A percentile compares a stretch with the other conserved stretches of the same genome.
These are phyloP conservation scores for Abelmoschus esculentus DNA, from an alignment of 345 rosid species.

Conservation along the genomic window DNA sequence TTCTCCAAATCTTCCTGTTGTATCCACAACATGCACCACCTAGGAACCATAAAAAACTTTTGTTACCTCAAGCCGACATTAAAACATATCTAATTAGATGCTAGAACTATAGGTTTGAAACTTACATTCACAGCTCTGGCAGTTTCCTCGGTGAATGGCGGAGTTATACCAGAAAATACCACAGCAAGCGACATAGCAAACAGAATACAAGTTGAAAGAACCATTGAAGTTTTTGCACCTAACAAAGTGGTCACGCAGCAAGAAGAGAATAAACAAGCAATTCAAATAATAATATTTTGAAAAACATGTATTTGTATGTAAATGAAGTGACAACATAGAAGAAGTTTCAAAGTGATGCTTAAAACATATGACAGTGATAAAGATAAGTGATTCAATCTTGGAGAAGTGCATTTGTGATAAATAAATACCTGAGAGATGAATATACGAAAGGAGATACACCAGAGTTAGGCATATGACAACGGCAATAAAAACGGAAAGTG, in stretches of 20 bases:
- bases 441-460: conserved; percentile 75
- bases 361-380: background rate
- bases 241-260: conserved; percentile 14
- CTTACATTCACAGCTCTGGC: conserved; percentile 88
- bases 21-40: conserved; percentile 93
- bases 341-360: background rate
- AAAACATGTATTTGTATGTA: background rate
- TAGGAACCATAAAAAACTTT: conserved; percentile 18
- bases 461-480: conserved; percentile 56
- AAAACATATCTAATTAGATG: background rate
- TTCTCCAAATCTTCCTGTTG: conserved; percentile 35
- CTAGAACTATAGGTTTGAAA: conserved; percentile 12
- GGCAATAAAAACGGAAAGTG: conserved; percentile 54
- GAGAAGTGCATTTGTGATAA: conserved; percentile 15
- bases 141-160: conserved; percentile 66
- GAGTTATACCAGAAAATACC: conserved; percentile 51
- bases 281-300: background rate
- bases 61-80: conserved; percentile 3
- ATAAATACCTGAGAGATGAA: conserved; percentile 74
- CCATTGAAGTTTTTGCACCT: conserved; percentile 64
- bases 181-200: conserved; percentile 48
- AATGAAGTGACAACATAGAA: background rate
- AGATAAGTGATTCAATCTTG: background rate
- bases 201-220: conserved; percentile 39
- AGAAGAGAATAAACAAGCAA: conserved; percentile 7